phyloP scores from a whole-genome alignment of 257 asterid genomes.

The Haberlea rhodopensis region DNA sequence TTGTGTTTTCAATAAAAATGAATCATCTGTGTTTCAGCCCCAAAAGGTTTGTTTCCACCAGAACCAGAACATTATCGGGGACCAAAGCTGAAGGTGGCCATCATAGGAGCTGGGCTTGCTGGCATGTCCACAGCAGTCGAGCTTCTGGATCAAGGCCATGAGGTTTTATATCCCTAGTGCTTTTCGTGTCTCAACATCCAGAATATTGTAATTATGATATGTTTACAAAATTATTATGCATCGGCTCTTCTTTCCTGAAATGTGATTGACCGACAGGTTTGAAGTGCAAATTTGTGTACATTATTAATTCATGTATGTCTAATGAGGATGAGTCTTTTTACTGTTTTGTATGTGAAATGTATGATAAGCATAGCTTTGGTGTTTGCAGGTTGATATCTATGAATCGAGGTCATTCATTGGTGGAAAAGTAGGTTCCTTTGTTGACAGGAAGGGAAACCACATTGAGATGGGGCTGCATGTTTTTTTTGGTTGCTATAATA shows the following conservation, averaged over 20 bases:
- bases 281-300: background rate
- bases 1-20: conserved; percentile 1
- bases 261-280: conserved; percentile 9
- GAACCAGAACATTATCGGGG: conserved; percentile 94
- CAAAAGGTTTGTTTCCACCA: conserved; percentile 95
- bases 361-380: conserved; percentile 16
- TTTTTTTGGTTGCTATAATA: conserved; percentile 97
- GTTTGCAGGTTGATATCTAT: conserved; percentile 90
- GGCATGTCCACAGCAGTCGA: conserved; percentile 99
- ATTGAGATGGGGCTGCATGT: conserved; percentile 98
- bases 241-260: background rate
- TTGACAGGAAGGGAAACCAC: conserved; percentile 87
- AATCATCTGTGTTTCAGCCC: conserved; percentile 58
- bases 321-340: conserved; percentile 2
- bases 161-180: conserved; percentile 44
- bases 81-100: conserved; percentile 94
- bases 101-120: conserved; percentile 96
- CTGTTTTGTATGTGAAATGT: conserved; percentile 8
- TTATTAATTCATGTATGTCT: background rate
- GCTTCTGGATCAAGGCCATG: conserved; percentile 99
- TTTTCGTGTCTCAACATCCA: background rate
- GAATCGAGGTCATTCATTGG: conserved; percentile 89
- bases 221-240: too few species aligned
- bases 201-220: background rate
- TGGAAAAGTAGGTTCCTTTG: conserved; percentile 99